A percentile compares a stretch with the other conserved stretches of the same genome.
phyloP scores from a whole-genome alignment of 371 early-diverging fungal genomes.

The Blakeslea trispora region DNA sequence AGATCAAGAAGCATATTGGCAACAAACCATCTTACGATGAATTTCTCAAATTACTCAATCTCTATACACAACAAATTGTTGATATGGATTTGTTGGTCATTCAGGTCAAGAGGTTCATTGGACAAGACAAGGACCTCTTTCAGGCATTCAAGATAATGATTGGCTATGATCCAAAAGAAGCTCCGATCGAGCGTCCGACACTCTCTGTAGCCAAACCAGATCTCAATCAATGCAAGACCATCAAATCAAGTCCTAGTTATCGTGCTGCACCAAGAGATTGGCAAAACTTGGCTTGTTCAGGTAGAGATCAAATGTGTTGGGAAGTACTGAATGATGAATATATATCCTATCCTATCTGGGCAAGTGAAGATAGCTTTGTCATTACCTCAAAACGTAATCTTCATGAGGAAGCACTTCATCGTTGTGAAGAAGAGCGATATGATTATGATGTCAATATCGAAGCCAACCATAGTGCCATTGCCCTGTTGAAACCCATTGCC shows the following conservation, averaged over 20 bases:
- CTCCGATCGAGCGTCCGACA: slow-evolving; percentile 30
- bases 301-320: slow-evolving; percentile 83
- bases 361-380: slow-evolving; percentile 92
- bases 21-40: slow-evolving; percentile 87
- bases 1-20: slow-evolving; percentile 76
- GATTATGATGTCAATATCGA: slow-evolving; percentile 98
- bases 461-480: slow-evolving; percentile 88
- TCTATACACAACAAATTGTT: slow-evolving; percentile 93
- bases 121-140: slow-evolving; percentile 72
- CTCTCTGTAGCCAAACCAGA: slow-evolving; percentile 55
- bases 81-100: slow-evolving; percentile 77
- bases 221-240: slow-evolving; percentile 43
- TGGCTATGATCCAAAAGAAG: slow-evolving; percentile 72
- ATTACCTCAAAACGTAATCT: slow-evolving; percentile 88
- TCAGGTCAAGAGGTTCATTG: slow-evolving; percentile 75
- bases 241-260: slow-evolving; percentile 64
- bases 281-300: slow-evolving; percentile 67
- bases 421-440: slow-evolving; percentile 91
- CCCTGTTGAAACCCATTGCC: slow-evolving; percentile 86
- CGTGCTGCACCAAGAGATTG: slow-evolving; percentile 60
- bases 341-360: slow-evolving; percentile 93
- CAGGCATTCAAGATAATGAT: slow-evolving; percentile 90
- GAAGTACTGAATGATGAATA: slow-evolving; percentile 95
- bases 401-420: slow-evolving; percentile 92
- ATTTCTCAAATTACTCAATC: slow-evolving; percentile 93